phyloP scores from a whole-genome alignment of 2,329 filamentous ascomycete genomes.

The Elsinoe necatrix region DNA sequence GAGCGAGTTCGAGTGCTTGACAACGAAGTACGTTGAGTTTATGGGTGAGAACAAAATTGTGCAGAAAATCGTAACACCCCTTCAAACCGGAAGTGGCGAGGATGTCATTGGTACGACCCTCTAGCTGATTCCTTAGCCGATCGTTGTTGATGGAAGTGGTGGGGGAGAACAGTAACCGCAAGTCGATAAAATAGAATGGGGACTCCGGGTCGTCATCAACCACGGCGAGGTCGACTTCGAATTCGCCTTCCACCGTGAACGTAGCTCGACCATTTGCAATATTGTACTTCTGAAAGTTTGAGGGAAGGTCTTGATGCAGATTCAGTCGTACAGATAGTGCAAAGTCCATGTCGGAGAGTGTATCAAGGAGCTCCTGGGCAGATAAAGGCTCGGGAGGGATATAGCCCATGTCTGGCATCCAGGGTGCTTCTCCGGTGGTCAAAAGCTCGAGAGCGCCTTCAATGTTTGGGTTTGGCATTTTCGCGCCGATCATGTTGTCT shows the following conservation, averaged over 20 bases:
- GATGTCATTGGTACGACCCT: slow-evolving; percentile 61
- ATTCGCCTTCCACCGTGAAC: slow-evolving; percentile 74
- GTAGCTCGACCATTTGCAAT: slow-evolving; percentile 83
- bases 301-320: slow-evolving; percentile 72
- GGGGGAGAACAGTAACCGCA: slow-evolving; percentile 74
- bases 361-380: slow-evolving; percentile 61
- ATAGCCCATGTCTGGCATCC: slow-evolving; percentile 76
- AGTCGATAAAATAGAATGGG: slow-evolving; percentile 91
- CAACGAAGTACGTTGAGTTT: slow-evolving; percentile 76
- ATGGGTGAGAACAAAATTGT: slow-evolving; percentile 80
- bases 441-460: slow-evolving; percentile 81
- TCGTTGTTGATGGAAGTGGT: slow-evolving; percentile 52
- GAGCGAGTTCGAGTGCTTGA: slow-evolving; percentile 64
- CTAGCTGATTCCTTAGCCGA: slow-evolving; percentile 56
- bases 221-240: slow-evolving; percentile 87
- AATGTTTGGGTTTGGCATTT: slow-evolving; percentile 82
- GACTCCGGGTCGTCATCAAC: slow-evolving; percentile 73
- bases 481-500: slow-evolving; percentile 59
- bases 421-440: slow-evolving; percentile 65
- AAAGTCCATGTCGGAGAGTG: slow-evolving; percentile 74
- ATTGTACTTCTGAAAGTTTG: slow-evolving; percentile 66
- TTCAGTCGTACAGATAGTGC: slow-evolving; percentile 75
- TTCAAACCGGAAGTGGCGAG: slow-evolving; percentile 61
- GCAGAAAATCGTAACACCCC: slow-evolving; percentile 78
- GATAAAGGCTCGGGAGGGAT: slow-evolving; percentile 65